Evolutionary conservation across 768 basidiomycete species (phyloP), one percentile per base, ranked within the genome.

Genomic region (Boletus vinaceobasis): DNA sequence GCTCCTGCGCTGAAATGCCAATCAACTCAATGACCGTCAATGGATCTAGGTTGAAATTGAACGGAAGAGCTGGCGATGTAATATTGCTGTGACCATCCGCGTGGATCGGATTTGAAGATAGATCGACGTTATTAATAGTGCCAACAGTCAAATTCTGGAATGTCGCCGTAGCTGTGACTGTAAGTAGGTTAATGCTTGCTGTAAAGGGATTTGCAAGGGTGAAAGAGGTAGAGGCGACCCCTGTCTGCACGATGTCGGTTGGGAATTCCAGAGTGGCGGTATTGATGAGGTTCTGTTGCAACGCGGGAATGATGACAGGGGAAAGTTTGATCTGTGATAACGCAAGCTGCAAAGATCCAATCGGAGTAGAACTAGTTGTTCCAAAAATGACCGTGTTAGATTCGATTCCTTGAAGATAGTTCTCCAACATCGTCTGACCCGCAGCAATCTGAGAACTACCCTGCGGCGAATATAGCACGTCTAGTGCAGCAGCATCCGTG

Each of bases 191-290:
- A 66, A 90, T 81, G 63, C 80, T 81, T 17, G 87, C 85, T 0
- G 85, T 87, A 71, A 90, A 90, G 0, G 86, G 86, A 61, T 90
- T 87, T 19, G 74, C 71, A 29, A 90, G 73, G 1, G 71, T 74
- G 63, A 88, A 86, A 1, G 79, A 71, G 5, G 80, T 73, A n/a
- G 75, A 74, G 2, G 85, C 85, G 19, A 85, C 66, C 13, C 83
- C 84, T 1, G 82, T 87, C 58, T 77, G 70, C 17, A 78, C 81
- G 43, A 89, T 84, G 60, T 88, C 70, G 11, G 72, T 70, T 2
- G 87, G 86, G 73, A 90, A 85, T 21, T 76, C 72, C 32, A 90
- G 72, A 1, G 79, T 75, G 1, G 82, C 78, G 26, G 74, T 75
- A 44, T 71, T 73, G 57, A 90, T 82, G 57, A 90, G 69, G 56